phyloP scores from a whole-genome alignment of 2,329 filamentous ascomycete genomes.

The Didymella glomerata region DNA sequence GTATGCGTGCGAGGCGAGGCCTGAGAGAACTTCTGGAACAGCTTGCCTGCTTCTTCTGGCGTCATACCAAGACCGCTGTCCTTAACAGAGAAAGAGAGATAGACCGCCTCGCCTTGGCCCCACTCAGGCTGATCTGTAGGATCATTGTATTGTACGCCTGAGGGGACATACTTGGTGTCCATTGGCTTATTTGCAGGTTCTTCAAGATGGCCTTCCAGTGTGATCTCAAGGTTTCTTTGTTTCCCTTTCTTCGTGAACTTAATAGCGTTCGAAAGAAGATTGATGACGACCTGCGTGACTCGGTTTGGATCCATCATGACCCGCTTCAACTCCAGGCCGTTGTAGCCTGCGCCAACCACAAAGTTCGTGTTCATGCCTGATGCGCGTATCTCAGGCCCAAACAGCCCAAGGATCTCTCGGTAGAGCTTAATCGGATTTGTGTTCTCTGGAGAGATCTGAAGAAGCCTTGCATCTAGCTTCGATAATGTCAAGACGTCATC shows the following conservation, averaged over 20 bases:
- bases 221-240: slow-evolving; percentile 17
- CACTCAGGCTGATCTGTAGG: slow-evolving; percentile 37
- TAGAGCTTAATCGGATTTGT: slow-evolving; percentile 37
- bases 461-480: slow-evolving; percentile 34
- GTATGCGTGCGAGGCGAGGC: slow-evolving; percentile 52
- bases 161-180: slow-evolving; percentile 44
- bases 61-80: slow-evolving; percentile 17
- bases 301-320: slow-evolving; percentile 61
- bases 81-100: slow-evolving; percentile 20
- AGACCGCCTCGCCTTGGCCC: slow-evolving; percentile 11
- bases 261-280: slow-evolving; percentile 45
- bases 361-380: slow-evolving; percentile 70
- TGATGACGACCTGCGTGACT: slow-evolving; percentile 39
- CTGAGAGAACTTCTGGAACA: slow-evolving; percentile 23
- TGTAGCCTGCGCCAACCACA: slow-evolving; percentile 55
- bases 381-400: slow-evolving; percentile 20
- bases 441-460: slow-evolving; percentile 30
- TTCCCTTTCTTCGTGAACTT: slow-evolving; percentile 39
- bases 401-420: slow-evolving; percentile 30
- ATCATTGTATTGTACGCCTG: slow-evolving; percentile 62
- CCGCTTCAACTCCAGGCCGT: slow-evolving; percentile 57
- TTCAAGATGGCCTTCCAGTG: slow-evolving; percentile 8
- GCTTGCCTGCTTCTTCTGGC: slow-evolving; percentile 5
- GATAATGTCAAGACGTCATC: slow-evolving; percentile 35
- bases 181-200: slow-evolving; percentile 20